These are phyloP conservation scores for Exophiala dermatitidis DNA, from an alignment of 2,329 filamentous ascomycete species.

Conservation along the genomic window DNA sequence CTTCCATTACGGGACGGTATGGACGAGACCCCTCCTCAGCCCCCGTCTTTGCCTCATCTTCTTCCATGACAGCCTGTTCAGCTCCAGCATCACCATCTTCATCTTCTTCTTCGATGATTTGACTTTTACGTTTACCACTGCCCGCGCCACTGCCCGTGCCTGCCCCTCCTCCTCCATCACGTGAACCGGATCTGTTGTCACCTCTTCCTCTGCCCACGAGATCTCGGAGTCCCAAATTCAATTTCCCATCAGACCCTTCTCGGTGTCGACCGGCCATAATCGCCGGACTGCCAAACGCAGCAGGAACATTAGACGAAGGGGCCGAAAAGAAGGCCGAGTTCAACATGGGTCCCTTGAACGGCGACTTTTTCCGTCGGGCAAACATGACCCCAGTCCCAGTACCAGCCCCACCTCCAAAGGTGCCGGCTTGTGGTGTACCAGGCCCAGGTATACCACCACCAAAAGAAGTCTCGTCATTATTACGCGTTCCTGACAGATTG, in stretches of 20 bases:
- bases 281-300: constrained; percentile 32
- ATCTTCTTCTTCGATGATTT: constrained; percentile 40
- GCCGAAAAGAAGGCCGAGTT: constrained; percentile 34
- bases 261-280: constrained; percentile 25
- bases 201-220: constrained; percentile 5
- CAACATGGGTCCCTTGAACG: constrained; percentile 41
- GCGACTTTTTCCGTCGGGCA: constrained; percentile 40
- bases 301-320: constrained; percentile 6
- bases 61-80: constrained; percentile 35
- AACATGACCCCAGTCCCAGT: constrained; percentile 37
- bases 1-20: too few relatives aligned
- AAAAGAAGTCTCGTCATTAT: constrained; percentile 1
- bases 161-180: constrained; percentile 33
- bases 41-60: constrained; percentile 27
- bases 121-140: constrained; percentile 25
- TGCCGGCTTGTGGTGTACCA: constrained; percentile 9
- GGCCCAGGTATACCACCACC: not conserved
- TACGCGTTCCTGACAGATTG: too few relatives aligned
- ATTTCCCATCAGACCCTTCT: constrained; percentile 29
- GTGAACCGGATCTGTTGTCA: not conserved
- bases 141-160: constrained; percentile 14
- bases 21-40: too few relatives aligned
- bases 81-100: constrained; percentile 30
- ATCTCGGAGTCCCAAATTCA: constrained; percentile 20
- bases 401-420: constrained; percentile 3